Base-by-base conservation (phyloP, 2,329 filamentous ascomycete species). In the Gremmenia infestans region DNA sequence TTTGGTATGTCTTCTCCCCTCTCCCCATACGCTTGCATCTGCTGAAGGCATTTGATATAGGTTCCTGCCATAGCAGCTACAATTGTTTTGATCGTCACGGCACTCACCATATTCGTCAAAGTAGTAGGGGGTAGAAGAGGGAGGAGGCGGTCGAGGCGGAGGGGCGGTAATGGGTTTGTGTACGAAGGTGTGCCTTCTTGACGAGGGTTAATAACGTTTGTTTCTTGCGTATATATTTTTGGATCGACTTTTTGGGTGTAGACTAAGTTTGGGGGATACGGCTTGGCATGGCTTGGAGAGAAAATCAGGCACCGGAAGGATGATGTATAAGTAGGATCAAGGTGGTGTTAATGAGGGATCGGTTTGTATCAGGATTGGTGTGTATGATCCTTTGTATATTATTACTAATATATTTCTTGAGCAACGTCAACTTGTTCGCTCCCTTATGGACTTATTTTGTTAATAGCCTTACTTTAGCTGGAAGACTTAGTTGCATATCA, bases 111-210 rank as follows among this genome's bases (percentile, higher is more conserved):
- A 12, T 82, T 86, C 60, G 78, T 83, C 50, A 87, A 87, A 65
- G 85, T 81, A 65, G 83, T 82, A 59, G 78, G 81, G 4, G 86
- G 86, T 67, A 70, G 83, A 57, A 74, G 76, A 43, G 78, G 77
- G 61, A 78, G 75, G 47, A 76, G 76, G 63, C 75, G 79, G 61
- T 78, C 74, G 48, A 77, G 76, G 64, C 76, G 78, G 63, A 67
- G 71, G 55, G 70, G 70, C 46, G 70, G 72, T 19, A 74, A 74
- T 57, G 81, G 81, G 1, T 85, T 82, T 78, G 81, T 86, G 63
- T 87, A 88, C 72, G 85, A 88, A 67, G 85, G 85, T 15, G 83
- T 88, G 50, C 85, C 85, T 14, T 67, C 65, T 32, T 68, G 42
- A 58, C 5, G 12, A 12, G 6, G 19, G 42, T 40, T 7, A 40